Percentiles rank a stretch among this genome's conserved stretches.
Conservation (phyloP, 2,329 filamentous ascomycete species). For the Scleromitrula shiraiana region DNA sequence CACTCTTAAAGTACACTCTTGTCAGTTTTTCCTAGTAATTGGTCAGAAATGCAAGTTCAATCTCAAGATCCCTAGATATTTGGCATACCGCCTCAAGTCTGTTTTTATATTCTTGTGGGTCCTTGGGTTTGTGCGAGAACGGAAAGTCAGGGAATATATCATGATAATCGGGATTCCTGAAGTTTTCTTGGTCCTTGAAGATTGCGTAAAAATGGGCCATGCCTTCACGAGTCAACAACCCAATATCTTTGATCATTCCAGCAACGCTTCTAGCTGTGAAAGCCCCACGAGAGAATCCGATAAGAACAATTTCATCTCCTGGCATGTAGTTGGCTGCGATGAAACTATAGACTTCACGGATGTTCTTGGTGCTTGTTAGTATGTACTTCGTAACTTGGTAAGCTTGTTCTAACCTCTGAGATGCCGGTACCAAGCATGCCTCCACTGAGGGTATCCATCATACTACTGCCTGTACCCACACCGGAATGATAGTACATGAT, state of each 20-base stretch:
- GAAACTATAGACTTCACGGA: constrained; percentile 42
- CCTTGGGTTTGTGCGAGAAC: constrained; percentile 24
- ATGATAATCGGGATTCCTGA: constrained; percentile 30
- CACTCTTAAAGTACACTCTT: constrained; percentile 31
- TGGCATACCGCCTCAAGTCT: constrained; percentile 31
- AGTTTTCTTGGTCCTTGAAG: constrained; percentile 30
- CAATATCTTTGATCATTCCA: constrained; percentile 26
- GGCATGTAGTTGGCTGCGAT: constrained; percentile 34
- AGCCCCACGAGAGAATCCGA: constrained; percentile 36
- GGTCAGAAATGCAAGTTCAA: constrained; percentile 9
- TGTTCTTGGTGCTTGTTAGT: constrained; percentile 36
- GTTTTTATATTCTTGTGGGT: constrained; percentile 28
- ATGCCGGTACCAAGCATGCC: constrained; percentile 49
- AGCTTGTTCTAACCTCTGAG: constrained; percentile 20
- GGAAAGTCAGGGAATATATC: constrained; percentile 27
- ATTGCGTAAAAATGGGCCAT: constrained; percentile 37
- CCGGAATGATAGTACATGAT: constrained; percentile 55
- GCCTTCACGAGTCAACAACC: constrained; percentile 35
- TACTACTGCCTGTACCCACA: constrained; percentile 45
- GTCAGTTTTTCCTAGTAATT: constrained; percentile 29
- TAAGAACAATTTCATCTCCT: constrained; percentile 33
- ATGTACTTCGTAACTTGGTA: constrained; percentile 13
- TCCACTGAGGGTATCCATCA: constrained; percentile 43
- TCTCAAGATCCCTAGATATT: too few species aligned
- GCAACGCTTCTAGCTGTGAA: constrained; percentile 35